A percentile compares a stretch with the other conserved stretches of the same genome.
phyloP scores from a whole-genome alignment of 2,329 filamentous ascomycete species.

The Pyricularia grisea region DNA sequence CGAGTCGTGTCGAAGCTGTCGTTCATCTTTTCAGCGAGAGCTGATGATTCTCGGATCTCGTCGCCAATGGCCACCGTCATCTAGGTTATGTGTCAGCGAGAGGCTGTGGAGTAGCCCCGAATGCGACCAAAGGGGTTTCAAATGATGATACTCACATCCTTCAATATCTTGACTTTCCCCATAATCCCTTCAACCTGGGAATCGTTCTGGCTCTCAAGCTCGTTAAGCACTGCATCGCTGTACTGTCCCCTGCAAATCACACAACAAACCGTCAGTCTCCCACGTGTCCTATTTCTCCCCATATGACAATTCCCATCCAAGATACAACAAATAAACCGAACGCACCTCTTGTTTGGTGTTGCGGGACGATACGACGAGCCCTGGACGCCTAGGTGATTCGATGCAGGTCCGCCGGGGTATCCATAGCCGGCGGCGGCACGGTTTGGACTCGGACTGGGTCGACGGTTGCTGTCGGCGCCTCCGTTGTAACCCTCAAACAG shows the following conservation, averaged over 20 bases:
- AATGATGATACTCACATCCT: constrained; percentile 55
- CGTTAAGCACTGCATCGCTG: constrained; percentile 80
- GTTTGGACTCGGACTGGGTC: constrained; percentile 35
- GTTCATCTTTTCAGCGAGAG: constrained; percentile 91
- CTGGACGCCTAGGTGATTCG: constrained; percentile 4
- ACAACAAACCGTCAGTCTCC: constrained; percentile 1
- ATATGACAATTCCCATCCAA: background rate
- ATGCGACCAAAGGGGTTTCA: background rate
- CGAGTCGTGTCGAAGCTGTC: constrained; percentile 83
- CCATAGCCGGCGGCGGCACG: constrained; percentile 40
- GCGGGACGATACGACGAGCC: constrained; percentile 43
- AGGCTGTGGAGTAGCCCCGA: no score
- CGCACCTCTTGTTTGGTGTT: constrained; percentile 61
- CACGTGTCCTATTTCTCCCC: background rate
- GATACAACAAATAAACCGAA: constrained; percentile 6
- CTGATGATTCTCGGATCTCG: constrained; percentile 84
- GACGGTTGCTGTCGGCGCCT: constrained; percentile 31
- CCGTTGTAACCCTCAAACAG: constrained; percentile 68
- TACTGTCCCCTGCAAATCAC: constrained; percentile 64
- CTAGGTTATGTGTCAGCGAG: constrained; percentile 28
- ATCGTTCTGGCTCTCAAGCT: constrained; percentile 94
- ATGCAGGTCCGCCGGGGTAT: constrained; percentile 24
- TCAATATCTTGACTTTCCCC: constrained; percentile 81
- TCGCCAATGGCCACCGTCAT: constrained; percentile 90
- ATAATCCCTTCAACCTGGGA: constrained; percentile 81